phyloP scores from a whole-genome alignment of 1,284 basidiomycete species.

The Cutaneotrichosporon sp. region DNA sequence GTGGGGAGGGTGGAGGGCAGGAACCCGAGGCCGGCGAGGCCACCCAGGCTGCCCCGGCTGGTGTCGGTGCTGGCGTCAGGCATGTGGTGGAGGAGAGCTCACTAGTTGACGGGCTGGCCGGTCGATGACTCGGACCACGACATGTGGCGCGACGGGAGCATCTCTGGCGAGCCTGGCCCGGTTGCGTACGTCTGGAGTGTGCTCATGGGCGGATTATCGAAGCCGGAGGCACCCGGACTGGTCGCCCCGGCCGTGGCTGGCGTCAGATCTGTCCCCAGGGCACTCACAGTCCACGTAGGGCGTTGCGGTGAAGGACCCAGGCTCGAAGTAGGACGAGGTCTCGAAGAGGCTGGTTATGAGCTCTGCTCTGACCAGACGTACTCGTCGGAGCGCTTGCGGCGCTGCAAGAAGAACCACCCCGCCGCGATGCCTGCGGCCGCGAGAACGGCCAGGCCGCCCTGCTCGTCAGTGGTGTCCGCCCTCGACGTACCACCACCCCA shows the following conservation, averaged over 20 bases:
- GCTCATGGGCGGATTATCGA: not conserved
- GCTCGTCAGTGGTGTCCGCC: not conserved
- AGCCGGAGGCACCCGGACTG: not conserved
- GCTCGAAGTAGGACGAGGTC: not conserved
- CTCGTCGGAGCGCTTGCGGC: not conserved
- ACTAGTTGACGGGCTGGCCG: not conserved
- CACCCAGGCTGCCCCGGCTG: not conserved
- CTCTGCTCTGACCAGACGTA: not conserved
- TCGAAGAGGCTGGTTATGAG: not conserved
- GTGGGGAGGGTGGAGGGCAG: no score
- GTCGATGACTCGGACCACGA: not conserved
- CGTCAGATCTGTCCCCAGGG: not conserved
- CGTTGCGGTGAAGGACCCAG: not conserved
- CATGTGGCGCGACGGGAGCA: not conserved
- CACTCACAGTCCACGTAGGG: not conserved
- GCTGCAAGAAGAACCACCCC: not conserved
- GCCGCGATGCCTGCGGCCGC: not conserved
- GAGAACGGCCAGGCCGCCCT: not conserved
- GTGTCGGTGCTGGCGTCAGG: not conserved
- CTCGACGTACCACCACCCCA: not conserved
- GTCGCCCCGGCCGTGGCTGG: not conserved
- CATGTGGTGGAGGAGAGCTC: not conserved
- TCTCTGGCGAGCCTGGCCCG: not conserved
- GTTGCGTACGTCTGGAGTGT: not conserved
- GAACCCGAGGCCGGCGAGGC: not conserved